Base-by-base conservation (phyloP, 768 basidiomycete species). In the Asterophora lycoperdoides region DNA sequence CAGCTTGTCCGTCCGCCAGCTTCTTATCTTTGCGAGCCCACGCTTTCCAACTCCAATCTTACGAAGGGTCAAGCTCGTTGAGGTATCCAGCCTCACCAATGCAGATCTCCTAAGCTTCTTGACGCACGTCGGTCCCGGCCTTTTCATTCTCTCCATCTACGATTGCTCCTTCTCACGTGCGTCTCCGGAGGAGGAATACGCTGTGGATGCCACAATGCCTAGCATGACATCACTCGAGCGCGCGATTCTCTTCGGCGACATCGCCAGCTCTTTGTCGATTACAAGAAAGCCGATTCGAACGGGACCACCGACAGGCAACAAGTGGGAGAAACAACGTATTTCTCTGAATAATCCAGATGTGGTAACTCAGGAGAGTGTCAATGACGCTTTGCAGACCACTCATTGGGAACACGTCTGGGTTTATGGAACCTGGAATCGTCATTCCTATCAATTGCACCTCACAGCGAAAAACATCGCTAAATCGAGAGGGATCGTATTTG, bases 171-270 rank as follows among this genome's bases (percentile, higher is more conserved):
- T 56, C 29, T 44, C 44, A n/a, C 51, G 49, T 15, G 18, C 18
- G 1, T 41, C 34, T n/a, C 29, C 35, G 0, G 46, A 56, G 10
- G 55, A 56, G 42, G 51, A 56, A 26, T 51, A 56, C 23, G 55
- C 55, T 9, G 26, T 56, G 1, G 55, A 56, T 30, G 46, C 39
- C 14, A 41, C 49, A 2, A 53, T 56, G 42, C 43, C 52, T 3
- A 18, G 17, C 14, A 40, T 53, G 26, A 38, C 33, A 4, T 51
- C 42, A 4, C 47, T 56, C 5, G 46, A 50, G 32, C n/a, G 8
- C 17, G 41, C 50, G 6, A 1, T 9, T 19, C 17, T 51, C 1
- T 37, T 44, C 14, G 49, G 53, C 4, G 42, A 54, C 11, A 23
- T 50, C 9, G 19, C 32, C 10, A 51, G 36, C 18, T 41, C 45